phyloP scores from a whole-genome alignment of 176 grass and related monocot genomes.

The Guadua angustifolia region DNA sequence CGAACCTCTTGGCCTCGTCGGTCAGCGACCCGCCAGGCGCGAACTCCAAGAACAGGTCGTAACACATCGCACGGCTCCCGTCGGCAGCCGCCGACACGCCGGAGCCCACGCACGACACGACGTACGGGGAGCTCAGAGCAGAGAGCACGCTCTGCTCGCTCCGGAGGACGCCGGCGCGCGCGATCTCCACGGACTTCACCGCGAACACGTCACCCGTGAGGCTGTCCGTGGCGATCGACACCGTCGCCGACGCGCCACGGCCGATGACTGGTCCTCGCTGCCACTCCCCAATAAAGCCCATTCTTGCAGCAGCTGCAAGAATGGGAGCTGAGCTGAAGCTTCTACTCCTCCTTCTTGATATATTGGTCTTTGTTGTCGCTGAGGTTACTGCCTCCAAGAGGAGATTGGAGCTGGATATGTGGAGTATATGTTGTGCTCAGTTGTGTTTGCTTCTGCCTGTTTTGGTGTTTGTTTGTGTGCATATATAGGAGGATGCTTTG shows the following conservation, averaged over 20 bases:
- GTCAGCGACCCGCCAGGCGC: slow-evolving; percentile 52
- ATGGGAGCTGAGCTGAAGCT: slow-evolving; percentile 23
- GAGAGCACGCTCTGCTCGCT: slow-evolving; percentile 50
- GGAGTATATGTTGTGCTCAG: slow-evolving; percentile 28
- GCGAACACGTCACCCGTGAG: slow-evolving; percentile 48
- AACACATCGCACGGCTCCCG: background rate
- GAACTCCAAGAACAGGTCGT: slow-evolving; percentile 54
- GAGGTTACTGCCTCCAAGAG: background rate
- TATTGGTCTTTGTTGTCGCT: too few relatives aligned
- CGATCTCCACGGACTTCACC: slow-evolving; percentile 46
- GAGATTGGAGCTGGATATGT: slow-evolving; percentile 40
- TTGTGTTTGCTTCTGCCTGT: background rate
- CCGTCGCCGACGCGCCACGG: slow-evolving; percentile 53
- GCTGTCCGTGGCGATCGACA: slow-evolving; percentile 40
- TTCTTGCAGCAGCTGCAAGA: slow-evolving; percentile 32
- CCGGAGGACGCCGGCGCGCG: slow-evolving; percentile 24
- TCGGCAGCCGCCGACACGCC: slow-evolving; percentile 8
- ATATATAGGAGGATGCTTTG: slow-evolving; percentile 35
- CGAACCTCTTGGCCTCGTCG: slow-evolving; percentile 42
- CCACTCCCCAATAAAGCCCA: slow-evolving; percentile 35
- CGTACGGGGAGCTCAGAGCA: slow-evolving; percentile 29
- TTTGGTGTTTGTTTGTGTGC: background rate
- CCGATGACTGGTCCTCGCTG: slow-evolving; percentile 43
- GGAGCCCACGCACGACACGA: slow-evolving; percentile 46
- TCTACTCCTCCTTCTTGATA: background rate